Evolutionary conservation across 352 stramenopile genomes (phyloP).

Genomic region (Globisporangium abappressorium): DNA sequence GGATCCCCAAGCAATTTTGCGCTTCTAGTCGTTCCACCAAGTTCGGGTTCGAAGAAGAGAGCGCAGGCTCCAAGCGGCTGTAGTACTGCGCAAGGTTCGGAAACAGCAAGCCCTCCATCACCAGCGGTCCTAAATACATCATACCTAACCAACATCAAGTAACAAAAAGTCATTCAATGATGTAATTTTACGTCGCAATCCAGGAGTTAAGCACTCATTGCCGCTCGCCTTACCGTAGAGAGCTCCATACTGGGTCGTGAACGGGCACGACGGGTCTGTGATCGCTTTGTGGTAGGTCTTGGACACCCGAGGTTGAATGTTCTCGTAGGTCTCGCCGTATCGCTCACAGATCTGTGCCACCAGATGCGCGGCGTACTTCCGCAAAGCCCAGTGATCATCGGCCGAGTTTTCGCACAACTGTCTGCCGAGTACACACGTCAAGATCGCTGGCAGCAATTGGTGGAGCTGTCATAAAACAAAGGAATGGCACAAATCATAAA

Average conservation of each 20-base stretch:
- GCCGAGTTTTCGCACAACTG: constrained; percentile 84
- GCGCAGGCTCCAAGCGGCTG: constrained; percentile 69
- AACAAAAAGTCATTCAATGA: neutral
- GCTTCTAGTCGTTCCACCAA: constrained; percentile 80
- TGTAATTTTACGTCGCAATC: neutral
- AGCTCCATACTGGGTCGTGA: constrained; percentile 91
- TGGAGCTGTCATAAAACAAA: constrained; percentile 63
- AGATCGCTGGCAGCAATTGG: constrained; percentile 91
- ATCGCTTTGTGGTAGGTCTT: constrained; percentile 90
- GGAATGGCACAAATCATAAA: neutral
- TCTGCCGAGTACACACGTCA: constrained; percentile 91
- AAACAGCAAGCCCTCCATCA: constrained; percentile 92
- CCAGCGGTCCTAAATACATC: constrained; percentile 88
- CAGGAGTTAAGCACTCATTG: neutral
- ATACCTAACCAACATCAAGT: constrained; percentile 39
- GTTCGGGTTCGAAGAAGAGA: constrained; percentile 75
- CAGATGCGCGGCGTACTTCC: constrained; percentile 79
- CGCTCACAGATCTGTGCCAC: constrained; percentile 82
- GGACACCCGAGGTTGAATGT: constrained; percentile 89
- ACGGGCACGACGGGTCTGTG: constrained; percentile 63
- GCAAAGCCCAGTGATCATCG: constrained; percentile 90
- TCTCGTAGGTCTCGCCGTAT: constrained; percentile 90
- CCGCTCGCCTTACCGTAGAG: constrained; percentile 66
- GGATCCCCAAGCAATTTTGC: constrained; percentile 83
- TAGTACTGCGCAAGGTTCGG: constrained; percentile 88